A percentile compares a stretch with the other conserved stretches of the same genome.
Evolutionary conservation across 2,329 filamentous ascomycete species (phyloP).

Genomic region (Xylaria sp.): DNA sequence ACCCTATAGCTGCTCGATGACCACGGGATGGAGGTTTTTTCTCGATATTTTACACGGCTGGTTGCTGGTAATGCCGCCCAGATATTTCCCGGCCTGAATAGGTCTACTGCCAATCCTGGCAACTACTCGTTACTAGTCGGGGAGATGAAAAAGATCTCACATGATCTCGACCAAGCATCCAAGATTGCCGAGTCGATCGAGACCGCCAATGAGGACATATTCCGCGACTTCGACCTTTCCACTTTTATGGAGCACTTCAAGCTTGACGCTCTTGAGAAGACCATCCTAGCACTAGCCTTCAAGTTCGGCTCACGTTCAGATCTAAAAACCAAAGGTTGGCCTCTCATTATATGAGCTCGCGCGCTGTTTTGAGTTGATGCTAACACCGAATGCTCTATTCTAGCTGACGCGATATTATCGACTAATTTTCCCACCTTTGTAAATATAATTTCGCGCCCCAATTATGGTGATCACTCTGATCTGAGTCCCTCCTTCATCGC

Average conservation of each 20-base stretch:
- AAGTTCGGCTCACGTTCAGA: constrained; percentile 84
- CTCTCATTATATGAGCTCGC: constrained; percentile 2
- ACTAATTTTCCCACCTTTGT: constrained; percentile 83
- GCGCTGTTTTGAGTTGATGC: constrained; percentile 10
- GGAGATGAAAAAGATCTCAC: constrained; percentile 87
- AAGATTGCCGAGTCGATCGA: constrained; percentile 96
- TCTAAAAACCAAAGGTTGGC: constrained; percentile 86
- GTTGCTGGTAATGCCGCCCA: constrained; percentile 90
- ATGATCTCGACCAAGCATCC: constrained; percentile 82
- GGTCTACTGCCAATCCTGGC: constrained; percentile 78
- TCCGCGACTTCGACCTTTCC: constrained; percentile 95
- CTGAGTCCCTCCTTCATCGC: constrained; percentile 77
- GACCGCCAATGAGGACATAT: constrained; percentile 88
- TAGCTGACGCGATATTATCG: constrained; percentile 90
- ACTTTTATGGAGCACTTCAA: constrained; percentile 97
- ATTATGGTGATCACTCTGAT: constrained; percentile 72
- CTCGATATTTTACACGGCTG: constrained; percentile 93
- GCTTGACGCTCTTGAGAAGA: constrained; percentile 87
- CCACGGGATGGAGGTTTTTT: constrained; percentile 98
- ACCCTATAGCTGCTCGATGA: constrained; percentile 85
- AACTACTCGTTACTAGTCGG: constrained; percentile 84
- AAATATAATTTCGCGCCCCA: constrained; percentile 75
- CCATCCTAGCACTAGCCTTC: constrained; percentile 87
- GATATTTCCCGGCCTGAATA: constrained; percentile 84
- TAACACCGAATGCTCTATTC: constrained; percentile 14